A percentile compares a stretch with the other conserved stretches of the same genome.
These are phyloP conservation scores for Potentilla sterilis DNA, from an alignment of 306 rosid genomes.

Conservation along the genomic window DNA sequence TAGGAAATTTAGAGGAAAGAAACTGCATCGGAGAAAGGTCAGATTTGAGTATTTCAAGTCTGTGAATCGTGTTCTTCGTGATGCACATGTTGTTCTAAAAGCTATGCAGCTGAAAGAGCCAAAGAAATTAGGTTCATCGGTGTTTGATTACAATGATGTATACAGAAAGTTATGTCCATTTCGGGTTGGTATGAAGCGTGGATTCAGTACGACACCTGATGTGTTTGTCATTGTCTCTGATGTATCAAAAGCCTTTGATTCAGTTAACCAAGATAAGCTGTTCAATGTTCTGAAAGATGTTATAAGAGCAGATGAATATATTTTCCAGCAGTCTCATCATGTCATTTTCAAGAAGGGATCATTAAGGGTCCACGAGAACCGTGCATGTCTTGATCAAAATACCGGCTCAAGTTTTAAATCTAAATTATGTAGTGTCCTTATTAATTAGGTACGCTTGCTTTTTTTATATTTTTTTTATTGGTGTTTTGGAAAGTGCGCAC, in stretches of 20 bases:
- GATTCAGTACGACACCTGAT: constrained; percentile 34
- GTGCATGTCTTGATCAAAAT: constrained; percentile 35
- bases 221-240: constrained; percentile 70
- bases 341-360: constrained; percentile 54
- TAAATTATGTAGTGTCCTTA: constrained; percentile 42
- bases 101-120: constrained; percentile 58
- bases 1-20: constrained; percentile 24
- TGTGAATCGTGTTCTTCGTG: constrained; percentile 69
- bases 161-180: constrained; percentile 64
- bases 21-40: not conserved
- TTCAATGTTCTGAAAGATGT: constrained; percentile 54
- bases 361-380: constrained; percentile 60
- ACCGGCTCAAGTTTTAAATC: constrained; percentile 33
- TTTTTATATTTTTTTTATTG: not conserved
- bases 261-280: constrained; percentile 72
- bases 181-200: constrained; percentile 45
- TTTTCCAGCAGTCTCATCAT: constrained; percentile 50
- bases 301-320: constrained; percentile 45
- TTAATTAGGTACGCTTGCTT: constrained; percentile 51
- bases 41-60: constrained; percentile 45
- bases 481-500: constrained; percentile 5
- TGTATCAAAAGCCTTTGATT: constrained; percentile 83
- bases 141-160: constrained; percentile 84
- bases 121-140: constrained; percentile 77
- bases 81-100: constrained; percentile 63